A percentile compares a stretch with the other conserved stretches of the same genome.
phyloP scores from a whole-genome alignment of 78 protist species.

The Dictyostelium purpureum region DNA sequence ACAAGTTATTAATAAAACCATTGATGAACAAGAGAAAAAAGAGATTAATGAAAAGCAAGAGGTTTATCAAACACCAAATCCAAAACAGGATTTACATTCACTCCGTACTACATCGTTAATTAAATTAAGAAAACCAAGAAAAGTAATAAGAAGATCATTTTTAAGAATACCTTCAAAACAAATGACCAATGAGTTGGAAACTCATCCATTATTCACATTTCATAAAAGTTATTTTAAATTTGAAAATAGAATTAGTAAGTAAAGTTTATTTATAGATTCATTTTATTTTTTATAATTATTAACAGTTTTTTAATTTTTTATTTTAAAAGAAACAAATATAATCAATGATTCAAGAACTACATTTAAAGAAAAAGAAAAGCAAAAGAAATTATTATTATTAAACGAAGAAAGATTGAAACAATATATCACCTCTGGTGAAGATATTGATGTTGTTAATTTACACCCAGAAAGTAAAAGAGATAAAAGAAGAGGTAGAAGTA shows the following conservation, averaged over 20 bases:
- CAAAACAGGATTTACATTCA: neutral
- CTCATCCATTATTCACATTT: conserved; percentile 56
- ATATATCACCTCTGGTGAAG: conserved; percentile 13
- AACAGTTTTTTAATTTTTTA: neutral
- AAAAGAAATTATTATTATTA: neutral
- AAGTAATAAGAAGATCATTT: neutral
- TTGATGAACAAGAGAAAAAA: neutral
- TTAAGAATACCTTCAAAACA: conserved; percentile 7
- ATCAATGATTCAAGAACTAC: neutral
- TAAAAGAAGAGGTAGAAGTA: neutral
- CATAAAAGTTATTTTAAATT: conserved; percentile 56
- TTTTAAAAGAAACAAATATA: neutral
- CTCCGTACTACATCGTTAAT: conserved; percentile 8
- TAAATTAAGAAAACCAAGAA: conserved; percentile 23
- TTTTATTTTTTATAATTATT: too few relatives aligned
- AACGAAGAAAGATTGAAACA: conserved; percentile 5
- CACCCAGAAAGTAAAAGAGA: neutral
- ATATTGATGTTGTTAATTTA: conserved; percentile 1
- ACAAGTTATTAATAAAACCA: neutral
- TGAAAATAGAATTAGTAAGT: conserved; percentile 42
- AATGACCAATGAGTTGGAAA: conserved; percentile 25
- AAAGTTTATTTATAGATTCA: too few relatives aligned
- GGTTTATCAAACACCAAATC: neutral
- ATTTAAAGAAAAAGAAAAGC: neutral
- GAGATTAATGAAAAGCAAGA: neutral